Evolutionary conservation across 2,329 filamentous ascomycete species (phyloP), one percentile per base, ranked within the genome.

Genomic region (Pochonia chlamydosporia): DNA sequence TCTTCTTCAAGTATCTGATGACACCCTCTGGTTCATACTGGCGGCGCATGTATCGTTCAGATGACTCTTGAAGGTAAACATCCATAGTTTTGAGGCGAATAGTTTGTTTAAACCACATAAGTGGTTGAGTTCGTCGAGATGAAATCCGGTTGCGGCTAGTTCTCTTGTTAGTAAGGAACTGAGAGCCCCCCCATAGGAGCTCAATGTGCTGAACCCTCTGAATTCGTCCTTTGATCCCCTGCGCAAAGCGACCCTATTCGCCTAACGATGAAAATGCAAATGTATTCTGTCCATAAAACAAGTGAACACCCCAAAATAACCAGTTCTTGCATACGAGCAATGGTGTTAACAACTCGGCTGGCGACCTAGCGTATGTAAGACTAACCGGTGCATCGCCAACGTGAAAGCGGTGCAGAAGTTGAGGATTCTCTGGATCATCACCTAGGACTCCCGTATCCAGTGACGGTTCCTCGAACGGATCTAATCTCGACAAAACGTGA

Each of bases 191-290:
- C 59, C 69, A 74, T 2, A 73, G 54, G 0, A 78, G 36, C 49
- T 75, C 71, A 1, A 78, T 48, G 26, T 73, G 62, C 43, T 69
- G 71, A 0, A 78, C 36, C 0, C 73, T 61, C n/a, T 72, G 64
- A 1, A 70, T 49, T 0, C 70, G 65, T 3, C 60, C 54, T 1
- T 66, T 63, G 20, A 75, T 75, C 0, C 72, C 68, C 1, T 53
- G 54, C 45, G 64, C 66, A 52, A 78, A 78, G 37, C 71, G 66
- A 44, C 68, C 68, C 55, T 73, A 69, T 56, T 78, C 74, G 40
- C 75, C 74, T 0, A 78, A 57, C n/a, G 70, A 74, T n/a, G 71
- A 75, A 53, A 78, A 78, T 0, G 68, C 69, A 49, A 78, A 77
- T 0, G 60, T 71, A 52, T 78, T 78, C 2, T 60, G 49, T 7